Evolutionary conservation across 495 filamentous ascomycete genomes (phyloP).

Genomic region (Sordaria brevicollis): DNA sequence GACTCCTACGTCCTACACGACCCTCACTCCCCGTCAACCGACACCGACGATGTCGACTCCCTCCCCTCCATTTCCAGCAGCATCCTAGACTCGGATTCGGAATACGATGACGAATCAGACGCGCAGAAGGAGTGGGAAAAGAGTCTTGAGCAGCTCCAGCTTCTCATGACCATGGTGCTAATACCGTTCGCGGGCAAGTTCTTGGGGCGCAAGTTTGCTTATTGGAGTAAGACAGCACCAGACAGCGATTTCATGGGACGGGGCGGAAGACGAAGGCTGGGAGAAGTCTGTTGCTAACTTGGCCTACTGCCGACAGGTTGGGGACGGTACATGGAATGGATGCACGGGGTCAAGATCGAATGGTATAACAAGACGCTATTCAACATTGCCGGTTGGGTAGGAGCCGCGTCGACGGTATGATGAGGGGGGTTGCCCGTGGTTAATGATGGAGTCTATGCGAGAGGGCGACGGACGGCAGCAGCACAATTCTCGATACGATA

Average conservation of each 20-base stretch:
- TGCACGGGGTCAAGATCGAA: slow-evolving; percentile 41
- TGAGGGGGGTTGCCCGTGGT: neutral
- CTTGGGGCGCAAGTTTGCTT: slow-evolving; percentile 84
- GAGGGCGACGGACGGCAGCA: neutral
- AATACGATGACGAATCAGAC: slow-evolving; percentile 55
- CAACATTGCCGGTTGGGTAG: slow-evolving; percentile 55
- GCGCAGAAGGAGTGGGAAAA: slow-evolving; percentile 92
- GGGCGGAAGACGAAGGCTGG: neutral
- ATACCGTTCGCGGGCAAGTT: slow-evolving; percentile 91
- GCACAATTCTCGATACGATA: neutral
- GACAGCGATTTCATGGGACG: neutral
- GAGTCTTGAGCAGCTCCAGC: slow-evolving; percentile 82
- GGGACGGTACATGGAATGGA: slow-evolving; percentile 50
- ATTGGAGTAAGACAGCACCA: slow-evolving; percentile 67
- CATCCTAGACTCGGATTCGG: slow-evolving; percentile 37
- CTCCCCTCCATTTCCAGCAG: slow-evolving; percentile 63
- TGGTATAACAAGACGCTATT: slow-evolving; percentile 46
- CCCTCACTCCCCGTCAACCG: slow-evolving; percentile 25
- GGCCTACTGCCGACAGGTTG: slow-evolving; percentile 29
- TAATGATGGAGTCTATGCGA: neutral
- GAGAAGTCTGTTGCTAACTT: slow-evolving; percentile 9
- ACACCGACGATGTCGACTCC: slow-evolving; percentile 61
- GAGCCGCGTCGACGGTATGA: slow-evolving; percentile 63
- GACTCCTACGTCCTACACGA: slow-evolving; percentile 36
- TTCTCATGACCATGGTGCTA: slow-evolving; percentile 85